Evolutionary conservation across 2,329 filamentous ascomycete genomes (phyloP), one percentile per base, ranked within the genome.

Genomic region (Epichloe hybrida): DNA sequence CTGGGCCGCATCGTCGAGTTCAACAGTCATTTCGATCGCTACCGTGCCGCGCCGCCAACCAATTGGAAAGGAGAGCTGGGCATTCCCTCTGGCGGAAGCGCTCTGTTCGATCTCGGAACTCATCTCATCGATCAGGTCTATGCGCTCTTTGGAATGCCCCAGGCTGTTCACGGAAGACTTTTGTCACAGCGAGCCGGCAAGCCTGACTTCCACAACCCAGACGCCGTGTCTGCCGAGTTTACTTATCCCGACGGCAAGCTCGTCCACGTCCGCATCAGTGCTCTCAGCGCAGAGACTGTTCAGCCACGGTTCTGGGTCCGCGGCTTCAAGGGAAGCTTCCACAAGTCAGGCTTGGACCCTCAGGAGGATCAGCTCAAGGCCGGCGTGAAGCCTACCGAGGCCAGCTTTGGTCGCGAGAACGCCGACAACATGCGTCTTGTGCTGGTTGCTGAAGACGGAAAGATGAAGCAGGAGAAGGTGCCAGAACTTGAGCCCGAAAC

Each of bases 11-110:
- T 90, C 39, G 75, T 84, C 50, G 86, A 91, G 67, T 87, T 85
- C 61, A 80, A 89, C 65, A 84, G 83, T 21, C 86, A 90, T 69
- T 90, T 90, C 61, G 87, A 91, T 65, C 80, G 86, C 17, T 83
- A 85, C 68, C 77, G 81, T 17, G 72, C 83, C 13, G 72, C 73
- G 34, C 70, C 74, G 39, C 77, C 80, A 23, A 62, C 71, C 51
- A 73, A 69, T 47, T 91, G 86, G 86, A 89, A 89, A 72, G 77
- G 74, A 39, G 64, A 63, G 13, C 71, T 84, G 50, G 67, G 72
- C 34, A 76, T 83, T 59, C 63, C 68, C 17, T 72, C 81, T 15
- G 86, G 81, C 11, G 81, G 83, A 39, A 82, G 84, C 37, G 81
- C 73, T 21, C 69, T 89, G 21, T 90, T 84, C 61, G 86, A 90